Conservation (phyloP, 129 eudicot species). For the Flaveria sonorensis region DNA sequence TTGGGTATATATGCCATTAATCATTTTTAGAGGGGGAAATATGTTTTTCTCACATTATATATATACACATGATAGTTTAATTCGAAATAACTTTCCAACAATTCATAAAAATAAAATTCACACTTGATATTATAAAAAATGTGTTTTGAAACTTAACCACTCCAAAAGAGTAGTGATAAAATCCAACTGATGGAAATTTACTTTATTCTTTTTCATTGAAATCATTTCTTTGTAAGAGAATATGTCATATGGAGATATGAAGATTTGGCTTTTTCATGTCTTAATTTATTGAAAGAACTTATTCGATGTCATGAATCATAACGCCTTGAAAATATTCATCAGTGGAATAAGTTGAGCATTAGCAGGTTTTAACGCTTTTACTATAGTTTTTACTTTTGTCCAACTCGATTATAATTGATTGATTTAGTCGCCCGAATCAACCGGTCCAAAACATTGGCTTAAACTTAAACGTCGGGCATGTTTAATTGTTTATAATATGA, state of each 20-base stretch:
- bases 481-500: too few relatives aligned
- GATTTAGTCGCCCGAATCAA: too few relatives aligned
- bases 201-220: slow-evolving; percentile 36
- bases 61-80: too few relatives aligned
- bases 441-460: too few relatives aligned
- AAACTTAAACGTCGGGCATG: too few relatives aligned
- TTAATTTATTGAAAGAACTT: slow-evolving; percentile 28
- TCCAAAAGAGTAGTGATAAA: slow-evolving; percentile 8
- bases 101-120: too few relatives aligned
- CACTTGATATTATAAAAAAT: neutral
- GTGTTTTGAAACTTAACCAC: slow-evolving; percentile 4
- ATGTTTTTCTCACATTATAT: too few relatives aligned
- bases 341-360: neutral
- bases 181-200: slow-evolving; percentile 27
- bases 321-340: neutral
- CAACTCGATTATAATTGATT: too few relatives aligned
- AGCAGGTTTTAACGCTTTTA: neutral
- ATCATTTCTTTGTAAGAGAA: slow-evolving; percentile 46
- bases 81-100: too few relatives aligned
- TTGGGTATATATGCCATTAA: too few relatives aligned
- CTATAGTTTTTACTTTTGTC: neutral
- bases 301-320: slow-evolving; percentile 27
- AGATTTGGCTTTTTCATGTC: slow-evolving; percentile 40
- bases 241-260: slow-evolving; percentile 27
- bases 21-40: too few relatives aligned